Evolutionary conservation across 148 eudicot genomes (phyloP).

Genomic region (Fagopyrum esculentum): DNA sequence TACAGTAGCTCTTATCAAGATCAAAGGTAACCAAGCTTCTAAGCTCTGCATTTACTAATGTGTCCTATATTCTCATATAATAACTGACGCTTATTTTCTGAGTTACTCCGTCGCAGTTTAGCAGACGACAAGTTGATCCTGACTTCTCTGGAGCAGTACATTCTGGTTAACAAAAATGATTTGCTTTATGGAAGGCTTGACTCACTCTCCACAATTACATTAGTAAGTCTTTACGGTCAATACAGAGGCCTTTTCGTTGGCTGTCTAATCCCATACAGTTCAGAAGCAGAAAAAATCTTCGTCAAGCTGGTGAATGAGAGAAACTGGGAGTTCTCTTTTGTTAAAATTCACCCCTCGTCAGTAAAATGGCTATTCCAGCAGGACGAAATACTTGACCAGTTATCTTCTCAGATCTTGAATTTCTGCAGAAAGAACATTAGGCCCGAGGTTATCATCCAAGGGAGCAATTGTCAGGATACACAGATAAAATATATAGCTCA

Average conservation of each 20-base stretch:
- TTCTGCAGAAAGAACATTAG: constrained; percentile 41
- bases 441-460: constrained; percentile 20
- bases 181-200: constrained; percentile 33
- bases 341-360: constrained; percentile 51
- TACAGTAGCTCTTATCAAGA: constrained; percentile 60
- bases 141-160: constrained; percentile 89
- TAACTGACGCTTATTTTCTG: neutral
- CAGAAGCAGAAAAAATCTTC: constrained; percentile 76
- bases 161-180: constrained; percentile 56
- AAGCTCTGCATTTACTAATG: neutral
- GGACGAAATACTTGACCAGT: constrained; percentile 53
- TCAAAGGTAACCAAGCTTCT: constrained; percentile 48
- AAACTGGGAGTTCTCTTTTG: constrained; percentile 57
- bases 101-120: constrained; percentile 35
- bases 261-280: constrained; percentile 65
- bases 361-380: constrained; percentile 91
- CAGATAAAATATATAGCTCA: constrained; percentile 42
- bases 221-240: constrained; percentile 68
- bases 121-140: constrained; percentile 77
- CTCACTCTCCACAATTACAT: constrained; percentile 25
- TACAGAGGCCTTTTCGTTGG: constrained; percentile 56
- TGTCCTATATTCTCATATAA: neutral
- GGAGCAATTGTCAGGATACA: constrained; percentile 22
- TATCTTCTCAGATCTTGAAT: constrained; percentile 60
- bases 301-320: constrained; percentile 54